phyloP scores from a whole-genome alignment of 1,284 basidiomycete species.

The Gomphus sp. region DNA sequence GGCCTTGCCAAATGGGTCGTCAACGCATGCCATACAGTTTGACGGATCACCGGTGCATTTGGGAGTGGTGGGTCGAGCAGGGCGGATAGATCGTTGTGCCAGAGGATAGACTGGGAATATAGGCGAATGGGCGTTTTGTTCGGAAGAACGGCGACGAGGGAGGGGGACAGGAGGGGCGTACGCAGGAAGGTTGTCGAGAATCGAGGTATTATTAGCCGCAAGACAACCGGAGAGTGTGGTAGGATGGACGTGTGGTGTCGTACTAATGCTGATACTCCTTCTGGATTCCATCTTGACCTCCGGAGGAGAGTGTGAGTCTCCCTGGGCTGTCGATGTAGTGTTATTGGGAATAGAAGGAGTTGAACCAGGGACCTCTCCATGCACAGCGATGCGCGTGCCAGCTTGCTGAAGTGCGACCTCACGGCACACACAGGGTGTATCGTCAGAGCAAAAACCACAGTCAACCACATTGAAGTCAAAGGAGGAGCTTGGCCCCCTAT shows the following conservation, averaged over 20 bases:
- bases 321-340: conserved; percentile 15
- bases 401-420: conserved; percentile 45
- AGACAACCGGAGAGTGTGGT: conserved; percentile 11
- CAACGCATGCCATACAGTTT: conserved; percentile 72
- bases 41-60: conserved; percentile 49
- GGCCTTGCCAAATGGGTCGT: conserved; percentile 76
- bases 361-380: conserved; percentile 20
- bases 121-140: conserved; percentile 29
- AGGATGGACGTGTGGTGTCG: conserved; percentile 10
- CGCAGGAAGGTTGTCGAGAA: conserved; percentile 66
- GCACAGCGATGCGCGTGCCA: conserved; percentile 10
- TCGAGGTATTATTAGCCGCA: conserved; percentile 28
- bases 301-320: conserved; percentile 9
- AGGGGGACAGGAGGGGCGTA: conserved; percentile 73
- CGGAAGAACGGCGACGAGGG: conserved; percentile 36
- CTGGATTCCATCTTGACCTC: conserved; percentile 14
- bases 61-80: conserved; percentile 27
- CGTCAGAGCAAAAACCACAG: conserved; percentile 67
- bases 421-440: conserved; percentile 64
- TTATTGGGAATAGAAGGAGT: conserved; percentile 21
- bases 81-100: conserved; percentile 13
- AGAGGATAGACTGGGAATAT: conserved; percentile 40
- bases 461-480: conserved; percentile 27
- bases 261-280: conserved; percentile 12
- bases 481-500: conserved; percentile 24